These are phyloP conservation scores for Colletotrichum liaoningense DNA, from an alignment of 2,329 filamentous ascomycete species.

Conservation along the genomic window DNA sequence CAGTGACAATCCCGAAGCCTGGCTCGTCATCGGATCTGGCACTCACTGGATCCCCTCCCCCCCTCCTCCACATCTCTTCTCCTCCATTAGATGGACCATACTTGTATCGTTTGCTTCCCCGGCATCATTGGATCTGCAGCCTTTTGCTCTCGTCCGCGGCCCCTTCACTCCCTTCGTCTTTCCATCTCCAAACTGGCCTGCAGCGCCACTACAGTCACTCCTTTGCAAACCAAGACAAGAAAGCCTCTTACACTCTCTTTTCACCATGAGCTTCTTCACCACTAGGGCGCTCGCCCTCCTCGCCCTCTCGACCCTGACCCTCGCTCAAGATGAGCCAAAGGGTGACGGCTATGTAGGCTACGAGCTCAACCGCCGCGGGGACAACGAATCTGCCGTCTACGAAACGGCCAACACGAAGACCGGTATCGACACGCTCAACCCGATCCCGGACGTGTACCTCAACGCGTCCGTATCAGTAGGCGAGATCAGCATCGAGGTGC, in stretches of 20 bases:
- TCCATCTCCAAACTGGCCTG: constrained; percentile 9
- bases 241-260: background rate
- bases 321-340: constrained; percentile 40
- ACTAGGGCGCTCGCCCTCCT: constrained; percentile 40
- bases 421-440: constrained; percentile 54
- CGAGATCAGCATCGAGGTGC: constrained; percentile 68
- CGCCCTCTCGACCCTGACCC: constrained; percentile 44
- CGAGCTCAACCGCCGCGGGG: constrained; percentile 61
- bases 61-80: background rate
- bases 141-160: constrained; percentile 4
- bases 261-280: constrained; percentile 1
- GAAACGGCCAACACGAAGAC: constrained; percentile 62
- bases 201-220: constrained; percentile 12
- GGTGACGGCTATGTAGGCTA: constrained; percentile 66
- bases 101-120: constrained; percentile 27
- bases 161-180: background rate
- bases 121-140: background rate
- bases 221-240: background rate
- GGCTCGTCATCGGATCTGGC: constrained; percentile 7
- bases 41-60: background rate
- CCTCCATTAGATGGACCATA: constrained; percentile 5
- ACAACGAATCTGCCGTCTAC: constrained; percentile 62
- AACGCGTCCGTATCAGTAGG: constrained; percentile 69
- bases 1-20: background rate
- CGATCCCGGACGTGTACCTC: constrained; percentile 68